Percentiles rank a stretch among this genome's conserved stretches.
Conservation (phyloP, 2,329 filamentous ascomycete species). For the Bipolaris sorokiniana region DNA sequence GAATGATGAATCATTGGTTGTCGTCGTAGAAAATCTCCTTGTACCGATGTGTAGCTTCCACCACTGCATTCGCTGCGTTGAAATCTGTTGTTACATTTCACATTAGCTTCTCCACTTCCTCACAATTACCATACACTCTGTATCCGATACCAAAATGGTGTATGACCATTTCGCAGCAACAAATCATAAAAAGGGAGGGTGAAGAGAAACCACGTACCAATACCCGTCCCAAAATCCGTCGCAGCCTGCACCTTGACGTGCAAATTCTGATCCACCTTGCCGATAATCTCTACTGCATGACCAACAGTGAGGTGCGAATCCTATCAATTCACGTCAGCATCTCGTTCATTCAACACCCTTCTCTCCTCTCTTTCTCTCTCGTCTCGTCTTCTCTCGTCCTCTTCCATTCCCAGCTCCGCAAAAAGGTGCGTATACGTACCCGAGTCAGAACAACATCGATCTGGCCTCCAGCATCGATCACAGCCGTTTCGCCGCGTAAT, state of each 20-base stretch:
- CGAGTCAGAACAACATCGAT: conserved; percentile 77
- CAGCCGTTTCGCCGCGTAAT: conserved; percentile 79
- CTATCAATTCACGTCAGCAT: conserved; percentile 51
- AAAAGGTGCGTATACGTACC: conserved; percentile 53
- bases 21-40: conserved; percentile 78
- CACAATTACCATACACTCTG: neutral
- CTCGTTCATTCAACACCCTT: too few relatives aligned
- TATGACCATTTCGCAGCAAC: too few relatives aligned
- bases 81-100: conserved; percentile 65
- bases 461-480: conserved; percentile 78
- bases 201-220: conserved; percentile 63
- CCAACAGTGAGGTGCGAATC: conserved; percentile 72
- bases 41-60: conserved; percentile 83
- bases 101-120: neutral
- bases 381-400: neutral
- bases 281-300: conserved; percentile 77
- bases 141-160: too few relatives aligned
- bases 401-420: neutral
- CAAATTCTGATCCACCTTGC: conserved; percentile 77
- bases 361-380: neutral
- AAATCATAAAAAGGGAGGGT: neutral
- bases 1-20: conserved; percentile 14
- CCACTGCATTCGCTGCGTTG: conserved; percentile 75
- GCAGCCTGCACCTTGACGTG: conserved; percentile 73
- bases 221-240: conserved; percentile 69